Conservation (phyloP, 208 protist species). For the Leishmania tropica region DNA sequence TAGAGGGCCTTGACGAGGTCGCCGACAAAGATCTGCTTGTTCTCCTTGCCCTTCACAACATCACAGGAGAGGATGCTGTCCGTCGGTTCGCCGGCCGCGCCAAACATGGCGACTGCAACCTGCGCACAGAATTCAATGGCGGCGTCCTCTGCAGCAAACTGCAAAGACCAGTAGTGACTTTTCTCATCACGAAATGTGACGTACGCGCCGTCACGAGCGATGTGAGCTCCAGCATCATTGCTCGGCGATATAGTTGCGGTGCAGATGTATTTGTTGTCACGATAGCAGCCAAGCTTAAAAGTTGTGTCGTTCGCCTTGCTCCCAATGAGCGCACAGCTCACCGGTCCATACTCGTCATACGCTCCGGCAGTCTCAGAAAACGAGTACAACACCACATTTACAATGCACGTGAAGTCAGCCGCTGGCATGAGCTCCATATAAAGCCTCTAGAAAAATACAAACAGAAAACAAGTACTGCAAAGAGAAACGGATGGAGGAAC, state of each 20-base stretch:
- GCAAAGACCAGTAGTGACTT: conserved; percentile 64
- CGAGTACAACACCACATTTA: conserved; percentile 50
- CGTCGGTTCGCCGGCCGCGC: conserved; percentile 53
- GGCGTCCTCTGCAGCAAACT: conserved; percentile 46
- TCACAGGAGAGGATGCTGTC: conserved; percentile 63
- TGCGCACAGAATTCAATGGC: conserved; percentile 63
- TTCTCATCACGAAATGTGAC: conserved; percentile 76
- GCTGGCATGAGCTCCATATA: conserved; percentile 4
- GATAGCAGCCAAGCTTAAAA: conserved; percentile 84
- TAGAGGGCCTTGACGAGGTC: conserved; percentile 58
- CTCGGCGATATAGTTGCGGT: conserved; percentile 59
- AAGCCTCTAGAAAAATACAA: neutral
- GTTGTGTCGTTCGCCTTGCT: conserved; percentile 33
- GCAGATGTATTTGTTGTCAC: conserved; percentile 75
- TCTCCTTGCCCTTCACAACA: conserved; percentile 42
- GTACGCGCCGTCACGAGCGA: conserved; percentile 61
- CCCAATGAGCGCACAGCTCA: conserved; percentile 66
- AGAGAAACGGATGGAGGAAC: neutral
- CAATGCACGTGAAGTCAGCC: conserved; percentile 53
- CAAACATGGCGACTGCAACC: conserved; percentile 74
- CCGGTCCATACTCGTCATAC: conserved; percentile 61
- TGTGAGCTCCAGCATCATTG: conserved; percentile 66
- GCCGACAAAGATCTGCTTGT: conserved; percentile 59
- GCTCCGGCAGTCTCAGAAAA: conserved; percentile 42
- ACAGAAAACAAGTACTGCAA: neutral